Base-by-base conservation (phyloP, 176 grass and related monocot genomes). In the Lolium multiflorum region DNA sequence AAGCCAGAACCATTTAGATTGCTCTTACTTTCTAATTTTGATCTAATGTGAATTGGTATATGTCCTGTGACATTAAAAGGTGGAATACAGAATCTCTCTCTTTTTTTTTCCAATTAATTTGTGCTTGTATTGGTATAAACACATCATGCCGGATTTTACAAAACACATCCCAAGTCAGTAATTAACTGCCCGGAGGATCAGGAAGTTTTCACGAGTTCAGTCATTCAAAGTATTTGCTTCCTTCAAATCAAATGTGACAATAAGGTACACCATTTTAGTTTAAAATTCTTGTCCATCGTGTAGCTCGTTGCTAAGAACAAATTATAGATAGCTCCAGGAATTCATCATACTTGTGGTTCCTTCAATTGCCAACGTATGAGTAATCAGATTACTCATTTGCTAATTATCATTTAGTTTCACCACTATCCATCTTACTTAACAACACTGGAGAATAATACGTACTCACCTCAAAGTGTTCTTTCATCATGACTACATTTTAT, bases 211-310 rank as follows among this genome's bases (percentile, higher is more conserved):
- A 75, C 66, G 18, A 90, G 12, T 55, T 90, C 74, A 83, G 6
- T 11, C 48, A 26, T 91, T 80, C 65, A 67, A 60, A 79, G 46
- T 79, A 72, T 54, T 63, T 65, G 7, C 55, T 87, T 76, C 48
- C 65, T 71, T 77, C 55, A 57, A 76, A 78, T 51, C 7, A 21
- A 78, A 72, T 64, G 74, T 56, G 39, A 65, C 20, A 8, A 72
- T 38, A n/a, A 76, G 49, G 69, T 74, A 48, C 35, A 79, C 12
- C 9, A 83, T 78, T 83, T 87, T 4, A 73, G 65, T 17, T 90
- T 65, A 71, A 89, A 79, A 18, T 17, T 64, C 39, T 63, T 63
- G 44, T 28, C 25, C 38, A 21, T 47, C 43, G 72, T 7, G 18
- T 60, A 41, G 9, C 17, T 73, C 2, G 41, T 55, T 77, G 68